Evolutionary conservation across 805 yeast species (phyloP).

Genomic region (Clavispora santaluciae): DNA sequence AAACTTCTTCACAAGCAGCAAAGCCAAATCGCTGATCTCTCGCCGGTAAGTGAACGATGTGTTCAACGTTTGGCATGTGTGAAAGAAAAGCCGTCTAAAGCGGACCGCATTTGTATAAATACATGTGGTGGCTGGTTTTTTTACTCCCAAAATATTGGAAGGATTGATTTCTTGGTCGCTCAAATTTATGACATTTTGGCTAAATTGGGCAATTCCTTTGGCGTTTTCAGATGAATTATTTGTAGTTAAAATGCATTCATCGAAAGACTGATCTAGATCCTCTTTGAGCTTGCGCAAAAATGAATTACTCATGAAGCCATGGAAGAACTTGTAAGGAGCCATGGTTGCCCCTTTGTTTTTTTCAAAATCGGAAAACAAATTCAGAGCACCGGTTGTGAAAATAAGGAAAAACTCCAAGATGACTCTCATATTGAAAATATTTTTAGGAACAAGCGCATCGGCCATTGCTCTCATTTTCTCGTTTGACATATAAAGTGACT

Average conservation of each 20-base stretch:
- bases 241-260: constrained; percentile 24
- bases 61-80: constrained; percentile 50
- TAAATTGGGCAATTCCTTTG: constrained; percentile 4
- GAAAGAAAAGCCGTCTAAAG: constrained; percentile 43
- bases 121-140: background rate
- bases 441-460: constrained; percentile 62
- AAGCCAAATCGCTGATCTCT: constrained; percentile 46
- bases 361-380: constrained; percentile 19
- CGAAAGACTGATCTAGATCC: constrained; percentile 50
- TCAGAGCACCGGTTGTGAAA: constrained; percentile 57
- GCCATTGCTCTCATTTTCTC: constrained; percentile 53
- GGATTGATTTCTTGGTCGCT: constrained; percentile 5
- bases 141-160: background rate
- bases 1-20: constrained; percentile 35
- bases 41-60: constrained; percentile 56
- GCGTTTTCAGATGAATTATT: background rate
- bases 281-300: constrained; percentile 63
- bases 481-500: constrained; percentile 51
- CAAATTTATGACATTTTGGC: constrained; percentile 5
- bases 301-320: constrained; percentile 56
- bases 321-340: constrained; percentile 44
- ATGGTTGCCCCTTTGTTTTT: constrained; percentile 8
- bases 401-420: constrained; percentile 68
- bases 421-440: constrained; percentile 74
- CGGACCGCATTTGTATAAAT: constrained; percentile 41